These are phyloP conservation scores for Thermomucor indicae-seudaticae DNA, from an alignment of 371 early-diverging fungal species.

Conservation along the genomic window DNA sequence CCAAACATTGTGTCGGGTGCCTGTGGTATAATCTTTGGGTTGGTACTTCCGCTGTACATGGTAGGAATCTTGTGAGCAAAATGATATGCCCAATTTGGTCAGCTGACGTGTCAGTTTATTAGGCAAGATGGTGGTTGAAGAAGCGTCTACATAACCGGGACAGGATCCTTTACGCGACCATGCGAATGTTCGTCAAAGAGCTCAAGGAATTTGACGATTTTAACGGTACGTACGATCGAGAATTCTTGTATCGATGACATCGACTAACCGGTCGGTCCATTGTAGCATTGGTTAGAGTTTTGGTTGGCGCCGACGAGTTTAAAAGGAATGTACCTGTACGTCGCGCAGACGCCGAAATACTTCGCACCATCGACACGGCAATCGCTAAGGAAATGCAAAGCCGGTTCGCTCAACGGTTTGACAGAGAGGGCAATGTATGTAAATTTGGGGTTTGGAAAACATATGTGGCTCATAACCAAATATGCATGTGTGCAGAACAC, in stretches of 20 bases:
- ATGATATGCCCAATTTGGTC: not conserved
- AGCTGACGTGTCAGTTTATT: not conserved
- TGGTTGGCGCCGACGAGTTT: conserved; percentile 74
- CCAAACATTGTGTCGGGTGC: conserved; percentile 70
- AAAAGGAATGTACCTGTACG: conserved; percentile 50
- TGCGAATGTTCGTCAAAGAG: conserved; percentile 87
- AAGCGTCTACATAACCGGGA: conserved; percentile 86
- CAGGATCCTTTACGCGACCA: conserved; percentile 80
- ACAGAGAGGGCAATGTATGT: conserved; percentile 20
- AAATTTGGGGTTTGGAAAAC: too few relatives aligned
- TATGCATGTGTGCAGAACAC: conserved; percentile 6
- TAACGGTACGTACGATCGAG: conserved; percentile 22
- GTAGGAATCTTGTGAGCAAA: conserved; percentile 32
- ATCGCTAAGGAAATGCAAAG: conserved; percentile 60
- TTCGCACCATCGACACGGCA: conserved; percentile 45
- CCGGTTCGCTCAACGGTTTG: conserved; percentile 54
- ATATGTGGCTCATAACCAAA: not conserved
- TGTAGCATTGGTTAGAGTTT: conserved; percentile 56
- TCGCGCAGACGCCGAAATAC: conserved; percentile 46
- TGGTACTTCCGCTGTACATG: conserved; percentile 82
- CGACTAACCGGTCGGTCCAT: not conserved
- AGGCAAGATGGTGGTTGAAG: conserved; percentile 92
- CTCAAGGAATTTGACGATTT: conserved; percentile 70
- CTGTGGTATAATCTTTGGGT: conserved; percentile 85
- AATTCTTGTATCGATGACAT: not conserved